These are phyloP conservation scores for Phytomonas sp. DNA, from an alignment of 208 protist genomes.

Conservation along the genomic window DNA sequence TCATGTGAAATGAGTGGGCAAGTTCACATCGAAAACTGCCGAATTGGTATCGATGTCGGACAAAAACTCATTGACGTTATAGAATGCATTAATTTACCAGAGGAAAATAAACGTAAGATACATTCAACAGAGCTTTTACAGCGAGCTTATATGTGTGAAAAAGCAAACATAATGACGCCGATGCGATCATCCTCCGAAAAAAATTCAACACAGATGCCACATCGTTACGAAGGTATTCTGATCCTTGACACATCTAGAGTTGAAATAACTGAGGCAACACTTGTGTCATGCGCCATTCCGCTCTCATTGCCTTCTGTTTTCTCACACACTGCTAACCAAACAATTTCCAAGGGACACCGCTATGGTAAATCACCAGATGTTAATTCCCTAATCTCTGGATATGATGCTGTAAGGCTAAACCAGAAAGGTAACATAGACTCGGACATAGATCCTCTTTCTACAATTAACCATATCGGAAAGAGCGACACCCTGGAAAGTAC, in stretches of 20 bases:
- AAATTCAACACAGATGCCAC: background rate
- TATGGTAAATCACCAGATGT: background rate
- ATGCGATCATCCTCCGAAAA: background rate
- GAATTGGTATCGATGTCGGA: constrained; percentile 31
- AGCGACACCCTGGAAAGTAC: background rate
- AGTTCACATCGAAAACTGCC: constrained; percentile 23
- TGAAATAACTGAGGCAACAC: constrained; percentile 33
- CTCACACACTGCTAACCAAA: background rate
- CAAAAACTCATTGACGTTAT: constrained; percentile 19
- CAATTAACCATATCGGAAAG: background rate
- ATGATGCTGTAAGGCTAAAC: background rate
- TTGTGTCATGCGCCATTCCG: constrained; percentile 10
- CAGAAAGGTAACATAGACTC: background rate
- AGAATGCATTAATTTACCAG: background rate
- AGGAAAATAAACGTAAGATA: background rate
- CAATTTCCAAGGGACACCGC: background rate
- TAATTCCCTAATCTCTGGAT: background rate
- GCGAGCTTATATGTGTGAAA: background rate
- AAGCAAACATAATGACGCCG: background rate
- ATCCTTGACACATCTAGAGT: constrained; percentile 47
- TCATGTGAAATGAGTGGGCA: constrained; percentile 30
- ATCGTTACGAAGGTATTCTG: constrained; percentile 41
- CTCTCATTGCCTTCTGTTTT: background rate
- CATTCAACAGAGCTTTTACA: background rate
- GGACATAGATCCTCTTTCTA: background rate